These are phyloP conservation scores for Diaporthe caulivora DNA, from an alignment of 2,329 filamentous ascomycete species.

Conservation along the genomic window DNA sequence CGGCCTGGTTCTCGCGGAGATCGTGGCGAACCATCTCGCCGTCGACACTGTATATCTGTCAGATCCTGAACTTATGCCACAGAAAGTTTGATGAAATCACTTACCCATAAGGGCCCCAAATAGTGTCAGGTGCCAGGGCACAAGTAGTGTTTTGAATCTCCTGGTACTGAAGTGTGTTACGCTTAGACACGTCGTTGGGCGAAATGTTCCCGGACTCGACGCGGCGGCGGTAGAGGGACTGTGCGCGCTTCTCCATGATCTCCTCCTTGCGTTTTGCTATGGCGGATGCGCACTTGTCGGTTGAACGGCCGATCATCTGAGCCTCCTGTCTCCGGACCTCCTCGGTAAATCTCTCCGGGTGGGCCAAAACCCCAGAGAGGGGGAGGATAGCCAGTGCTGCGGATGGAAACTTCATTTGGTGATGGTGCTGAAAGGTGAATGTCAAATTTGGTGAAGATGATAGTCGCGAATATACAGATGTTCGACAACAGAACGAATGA, in stretches of 20 bases:
- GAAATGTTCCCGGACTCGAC: slow-evolving; percentile 24
- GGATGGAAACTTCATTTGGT: slow-evolving; percentile 14
- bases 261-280: slow-evolving; percentile 19
- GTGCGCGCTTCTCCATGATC: slow-evolving; percentile 20
- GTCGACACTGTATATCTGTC: background rate
- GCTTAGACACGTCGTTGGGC: slow-evolving; percentile 15
- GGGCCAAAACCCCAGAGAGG: background rate
- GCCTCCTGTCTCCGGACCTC: slow-evolving; percentile 22
- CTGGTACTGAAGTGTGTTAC: slow-evolving; percentile 25
- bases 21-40: slow-evolving; percentile 53
- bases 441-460: background rate
- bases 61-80: background rate
- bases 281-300: slow-evolving; percentile 21
- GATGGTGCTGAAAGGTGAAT: background rate
- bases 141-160: slow-evolving; percentile 27
- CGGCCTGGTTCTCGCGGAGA: slow-evolving; percentile 51
- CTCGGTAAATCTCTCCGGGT: background rate
- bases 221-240: slow-evolving; percentile 20
- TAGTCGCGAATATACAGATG: background rate
- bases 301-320: slow-evolving; percentile 13
- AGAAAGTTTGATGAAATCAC: background rate
- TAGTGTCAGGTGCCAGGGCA: slow-evolving; percentile 20
- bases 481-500: slow-evolving; percentile 1
- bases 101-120: slow-evolving; percentile 23
- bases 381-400: slow-evolving; percentile 6